Percentiles rank a stretch among this genome's conserved stretches.
Evolutionary conservation across 2,329 filamentous ascomycete species (phyloP).

Genomic region (Neofusicoccum laricinum): DNA sequence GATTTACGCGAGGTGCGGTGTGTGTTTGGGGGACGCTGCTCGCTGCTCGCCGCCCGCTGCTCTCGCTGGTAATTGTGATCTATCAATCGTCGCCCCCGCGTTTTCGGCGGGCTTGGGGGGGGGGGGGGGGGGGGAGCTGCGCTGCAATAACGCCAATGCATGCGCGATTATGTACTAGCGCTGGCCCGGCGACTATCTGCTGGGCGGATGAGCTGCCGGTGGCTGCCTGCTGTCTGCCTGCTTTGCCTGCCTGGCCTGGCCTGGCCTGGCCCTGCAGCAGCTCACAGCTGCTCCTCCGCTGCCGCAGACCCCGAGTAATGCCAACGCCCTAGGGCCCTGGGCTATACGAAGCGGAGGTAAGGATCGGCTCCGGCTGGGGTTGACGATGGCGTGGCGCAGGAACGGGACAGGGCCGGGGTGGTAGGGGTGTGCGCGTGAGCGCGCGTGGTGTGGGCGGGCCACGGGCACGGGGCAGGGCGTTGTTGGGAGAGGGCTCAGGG

Average conservation of each 20-base stretch:
- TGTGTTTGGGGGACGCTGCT: background rate
- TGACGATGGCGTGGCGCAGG: background rate
- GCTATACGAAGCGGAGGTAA: conserved; percentile 3
- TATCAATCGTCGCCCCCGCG: background rate
- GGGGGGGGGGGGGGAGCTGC: background rate
- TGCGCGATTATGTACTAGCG: background rate
- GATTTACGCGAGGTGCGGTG: background rate
- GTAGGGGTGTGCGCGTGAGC: background rate
- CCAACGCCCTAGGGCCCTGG: no score
- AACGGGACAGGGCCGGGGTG: background rate
- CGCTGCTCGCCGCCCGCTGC: background rate
- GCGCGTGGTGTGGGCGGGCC: background rate
- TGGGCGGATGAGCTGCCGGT: background rate
- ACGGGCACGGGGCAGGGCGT: background rate
- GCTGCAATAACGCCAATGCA: background rate
- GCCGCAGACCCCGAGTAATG: no score
- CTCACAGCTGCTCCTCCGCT: no score
- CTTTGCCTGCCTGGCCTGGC: background rate
- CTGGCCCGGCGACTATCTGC: background rate
- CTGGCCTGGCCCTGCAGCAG: no score
- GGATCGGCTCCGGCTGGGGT: background rate
- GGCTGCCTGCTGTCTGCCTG: background rate
- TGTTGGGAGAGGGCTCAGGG: no score
- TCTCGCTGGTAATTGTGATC: no score
- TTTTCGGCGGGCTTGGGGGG: background rate